Evolutionary conservation across 169 alveolate species (phyloP).

Genomic region (Theileria equi): DNA sequence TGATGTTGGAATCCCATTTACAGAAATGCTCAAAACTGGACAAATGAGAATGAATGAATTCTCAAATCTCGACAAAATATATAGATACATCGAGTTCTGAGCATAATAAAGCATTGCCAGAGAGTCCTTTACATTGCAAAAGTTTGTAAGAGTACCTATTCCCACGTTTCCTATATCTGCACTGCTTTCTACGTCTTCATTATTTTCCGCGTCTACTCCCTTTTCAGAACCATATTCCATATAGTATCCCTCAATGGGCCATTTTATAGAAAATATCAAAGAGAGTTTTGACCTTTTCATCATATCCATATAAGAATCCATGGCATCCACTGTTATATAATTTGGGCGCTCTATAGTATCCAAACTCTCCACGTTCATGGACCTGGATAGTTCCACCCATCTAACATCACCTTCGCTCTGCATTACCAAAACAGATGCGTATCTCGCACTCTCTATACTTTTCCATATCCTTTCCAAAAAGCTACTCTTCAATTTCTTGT

Average conservation of each 20-base stretch:
- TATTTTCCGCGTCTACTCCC: too few species aligned
- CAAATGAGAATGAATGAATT: neutral
- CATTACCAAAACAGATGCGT: conserved; percentile 24
- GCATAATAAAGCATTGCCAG: neutral
- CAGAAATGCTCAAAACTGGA: neutral
- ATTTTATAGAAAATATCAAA: too few species aligned
- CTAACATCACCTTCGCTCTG: neutral
- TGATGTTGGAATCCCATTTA: conserved; percentile 19
- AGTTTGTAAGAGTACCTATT: conserved; percentile 27
- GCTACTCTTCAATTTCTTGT: conserved; percentile 1
- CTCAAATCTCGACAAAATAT: neutral
- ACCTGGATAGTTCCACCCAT: neutral
- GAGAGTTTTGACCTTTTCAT: too few species aligned
- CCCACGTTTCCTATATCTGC: too few species aligned
- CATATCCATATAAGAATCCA: too few species aligned
- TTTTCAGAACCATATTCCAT: too few species aligned
- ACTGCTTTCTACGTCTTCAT: too few species aligned
- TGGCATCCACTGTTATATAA: too few species aligned
- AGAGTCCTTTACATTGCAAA: conserved; percentile 26
- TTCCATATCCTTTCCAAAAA: conserved; percentile 46
- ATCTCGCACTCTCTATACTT: conserved; percentile 9
- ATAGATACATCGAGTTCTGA: neutral
- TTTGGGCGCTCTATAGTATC: too few species aligned
- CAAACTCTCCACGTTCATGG: too few species aligned
- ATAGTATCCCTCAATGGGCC: too few species aligned